Percentiles rank a stretch among this genome's conserved stretches.
phyloP scores from a whole-genome alignment of 257 asterid genomes.

The Eustoma russellianum region DNA sequence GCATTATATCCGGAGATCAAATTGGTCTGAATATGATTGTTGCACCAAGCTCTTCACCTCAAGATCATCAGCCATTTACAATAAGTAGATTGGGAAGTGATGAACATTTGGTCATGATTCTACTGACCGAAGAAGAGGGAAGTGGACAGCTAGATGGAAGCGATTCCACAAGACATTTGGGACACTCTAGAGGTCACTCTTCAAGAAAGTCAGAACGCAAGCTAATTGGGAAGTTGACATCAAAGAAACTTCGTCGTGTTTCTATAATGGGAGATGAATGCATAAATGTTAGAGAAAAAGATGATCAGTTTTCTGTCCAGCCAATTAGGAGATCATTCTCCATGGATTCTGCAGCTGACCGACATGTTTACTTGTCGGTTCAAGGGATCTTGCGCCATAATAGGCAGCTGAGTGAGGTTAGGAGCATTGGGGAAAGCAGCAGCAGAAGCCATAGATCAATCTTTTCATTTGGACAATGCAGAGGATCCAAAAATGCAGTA shows the following conservation, averaged over 20 bases:
- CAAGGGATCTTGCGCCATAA: slow-evolving; percentile 43
- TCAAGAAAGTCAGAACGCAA: slow-evolving; percentile 32
- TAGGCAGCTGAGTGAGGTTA: slow-evolving; percentile 21
- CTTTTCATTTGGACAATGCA: slow-evolving; percentile 56
- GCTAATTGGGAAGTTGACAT: slow-evolving; percentile 9
- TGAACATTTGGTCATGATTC: slow-evolving; percentile 47
- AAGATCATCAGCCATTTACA: slow-evolving; percentile 28
- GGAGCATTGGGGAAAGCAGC: slow-evolving; percentile 39
- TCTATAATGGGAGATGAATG: slow-evolving; percentile 89
- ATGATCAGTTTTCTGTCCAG: slow-evolving; percentile 43
- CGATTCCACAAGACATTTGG: slow-evolving; percentile 33
- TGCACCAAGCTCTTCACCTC: slow-evolving; percentile 80
- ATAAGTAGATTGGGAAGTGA: slow-evolving; percentile 27
- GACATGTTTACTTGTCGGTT: slow-evolving; percentile 25
- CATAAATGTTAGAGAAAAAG: slow-evolving; percentile 36
- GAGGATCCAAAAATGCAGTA: slow-evolving; percentile 53
- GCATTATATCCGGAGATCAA: slow-evolving; percentile 16
- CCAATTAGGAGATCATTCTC: slow-evolving; percentile 82
- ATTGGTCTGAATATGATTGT: slow-evolving; percentile 17
- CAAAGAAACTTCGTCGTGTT: slow-evolving; percentile 38
- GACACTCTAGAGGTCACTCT: slow-evolving; percentile 28
- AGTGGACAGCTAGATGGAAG: slow-evolving; percentile 21
- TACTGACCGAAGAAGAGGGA: slow-evolving; percentile 20
- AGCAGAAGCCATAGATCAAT: slow-evolving; percentile 59
- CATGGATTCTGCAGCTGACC: slow-evolving; percentile 66